Evolutionary conservation across 345 rosid genomes (phyloP).

Genomic region (Lagerstroemia speciosa): DNA sequence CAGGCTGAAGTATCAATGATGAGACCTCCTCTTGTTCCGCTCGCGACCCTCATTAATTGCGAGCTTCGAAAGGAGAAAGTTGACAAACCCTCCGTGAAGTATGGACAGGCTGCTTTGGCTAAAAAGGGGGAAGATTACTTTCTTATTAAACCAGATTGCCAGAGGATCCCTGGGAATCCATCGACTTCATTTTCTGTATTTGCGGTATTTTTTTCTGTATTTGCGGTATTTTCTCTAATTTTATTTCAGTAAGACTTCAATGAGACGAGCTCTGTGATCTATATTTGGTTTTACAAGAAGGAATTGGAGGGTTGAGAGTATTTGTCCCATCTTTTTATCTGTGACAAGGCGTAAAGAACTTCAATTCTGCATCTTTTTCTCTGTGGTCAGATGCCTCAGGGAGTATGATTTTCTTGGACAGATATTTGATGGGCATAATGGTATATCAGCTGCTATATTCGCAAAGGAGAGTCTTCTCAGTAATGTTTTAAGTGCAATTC

Average conservation of each 20-base stretch:
- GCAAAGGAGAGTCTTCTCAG: constrained; percentile 68
- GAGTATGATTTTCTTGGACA: constrained; percentile 15
- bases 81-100: constrained; percentile 70
- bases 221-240: constrained; percentile 43
- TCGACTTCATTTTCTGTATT: constrained; percentile 79
- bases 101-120: constrained; percentile 93
- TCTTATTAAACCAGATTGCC: constrained; percentile 62
- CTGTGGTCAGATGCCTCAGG: not conserved
- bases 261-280: not conserved
- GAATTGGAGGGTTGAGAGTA: not conserved
- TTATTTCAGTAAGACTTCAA: not conserved
- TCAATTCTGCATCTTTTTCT: not conserved
- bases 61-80: constrained; percentile 75
- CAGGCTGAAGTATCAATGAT: constrained; percentile 48
- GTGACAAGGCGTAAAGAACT: not conserved
- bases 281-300: not conserved
- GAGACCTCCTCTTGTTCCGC: constrained; percentile 72
- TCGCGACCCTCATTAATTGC: constrained; percentile 78
- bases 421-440: constrained; percentile 98
- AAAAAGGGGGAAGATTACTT: constrained; percentile 96
- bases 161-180: constrained; percentile 62
- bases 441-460: constrained; percentile 93
- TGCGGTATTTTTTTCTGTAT: constrained; percentile 78
- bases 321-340: not conserved
- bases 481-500: constrained; percentile 91